phyloP scores from a whole-genome alignment of 1,284 basidiomycete genomes.

The Trichosporon faecale region DNA sequence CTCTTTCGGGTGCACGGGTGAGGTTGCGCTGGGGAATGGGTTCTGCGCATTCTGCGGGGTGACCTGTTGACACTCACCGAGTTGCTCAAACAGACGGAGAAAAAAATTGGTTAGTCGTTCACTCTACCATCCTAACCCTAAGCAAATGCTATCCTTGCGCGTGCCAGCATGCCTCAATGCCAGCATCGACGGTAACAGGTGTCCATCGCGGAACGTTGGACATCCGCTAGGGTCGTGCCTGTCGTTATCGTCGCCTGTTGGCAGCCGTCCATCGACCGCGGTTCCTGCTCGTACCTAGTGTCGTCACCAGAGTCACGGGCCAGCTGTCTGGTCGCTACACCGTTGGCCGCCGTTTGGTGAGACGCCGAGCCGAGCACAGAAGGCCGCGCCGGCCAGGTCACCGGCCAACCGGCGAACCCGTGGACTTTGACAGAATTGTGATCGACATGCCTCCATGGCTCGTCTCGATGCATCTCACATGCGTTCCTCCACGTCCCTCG shows the following conservation, averaged over 20 bases:
- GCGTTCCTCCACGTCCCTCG: too few species aligned
- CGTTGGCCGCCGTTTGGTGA: background rate
- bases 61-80: background rate
- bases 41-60: background rate
- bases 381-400: background rate
- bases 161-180: background rate
- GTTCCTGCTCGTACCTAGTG: background rate
- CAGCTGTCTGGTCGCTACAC: background rate
- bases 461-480: background rate
- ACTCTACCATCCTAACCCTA: too few species aligned
- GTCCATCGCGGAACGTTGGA: background rate
- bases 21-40: background rate
- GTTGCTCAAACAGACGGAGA: background rate
- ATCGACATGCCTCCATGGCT: conserved; percentile 1
- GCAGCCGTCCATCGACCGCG: background rate
- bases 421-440: background rate
- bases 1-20: background rate
- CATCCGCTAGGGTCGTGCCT: background rate
- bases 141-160: too few species aligned
- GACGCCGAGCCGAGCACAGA: background rate
- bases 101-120: background rate
- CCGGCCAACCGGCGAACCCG: too few species aligned
- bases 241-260: background rate
- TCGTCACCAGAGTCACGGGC: background rate
- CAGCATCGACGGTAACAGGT: background rate